Percentiles rank a stretch among this genome's conserved stretches.
phyloP scores from a whole-genome alignment of 208 protist species.

The Strigomonas culicis region DNA sequence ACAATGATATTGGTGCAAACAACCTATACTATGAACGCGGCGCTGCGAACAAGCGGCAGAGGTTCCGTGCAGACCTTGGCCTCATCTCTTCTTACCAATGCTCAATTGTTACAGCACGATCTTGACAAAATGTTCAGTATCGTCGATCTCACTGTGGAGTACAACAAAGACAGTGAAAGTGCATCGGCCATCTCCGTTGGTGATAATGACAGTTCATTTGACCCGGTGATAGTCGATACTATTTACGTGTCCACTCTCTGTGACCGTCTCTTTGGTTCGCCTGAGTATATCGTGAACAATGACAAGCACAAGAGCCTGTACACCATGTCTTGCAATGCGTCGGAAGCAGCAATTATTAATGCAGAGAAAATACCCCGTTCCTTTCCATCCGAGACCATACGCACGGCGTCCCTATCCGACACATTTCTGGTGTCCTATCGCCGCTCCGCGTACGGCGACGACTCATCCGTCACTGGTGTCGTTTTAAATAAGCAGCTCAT shows the following conservation, averaged over 20 bases:
- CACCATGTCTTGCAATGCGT: background rate
- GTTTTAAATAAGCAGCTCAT: slow-evolving; percentile 37
- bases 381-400: slow-evolving; percentile 6
- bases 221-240: background rate
- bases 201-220: too few relatives aligned
- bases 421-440: background rate
- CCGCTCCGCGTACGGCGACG: background rate
- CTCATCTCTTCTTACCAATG: slow-evolving; percentile 23
- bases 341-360: background rate
- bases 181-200: slow-evolving; percentile 10
- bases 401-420: background rate
- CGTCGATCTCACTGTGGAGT: background rate
- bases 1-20: slow-evolving; percentile 52
- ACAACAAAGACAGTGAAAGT: background rate
- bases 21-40: slow-evolving; percentile 42
- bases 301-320: background rate
- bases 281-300: background rate
- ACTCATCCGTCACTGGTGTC: slow-evolving; percentile 4
- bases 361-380: background rate
- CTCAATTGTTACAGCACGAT: slow-evolving; percentile 26
- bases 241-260: slow-evolving; percentile 7
- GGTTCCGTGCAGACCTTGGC: slow-evolving; percentile 31
- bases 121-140: slow-evolving; percentile 11
- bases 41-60: slow-evolving; percentile 26
- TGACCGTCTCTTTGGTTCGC: slow-evolving; percentile 1